Evolutionary conservation across 495 filamentous ascomycete genomes (phyloP).

Genomic region (Tuber aestivum): DNA sequence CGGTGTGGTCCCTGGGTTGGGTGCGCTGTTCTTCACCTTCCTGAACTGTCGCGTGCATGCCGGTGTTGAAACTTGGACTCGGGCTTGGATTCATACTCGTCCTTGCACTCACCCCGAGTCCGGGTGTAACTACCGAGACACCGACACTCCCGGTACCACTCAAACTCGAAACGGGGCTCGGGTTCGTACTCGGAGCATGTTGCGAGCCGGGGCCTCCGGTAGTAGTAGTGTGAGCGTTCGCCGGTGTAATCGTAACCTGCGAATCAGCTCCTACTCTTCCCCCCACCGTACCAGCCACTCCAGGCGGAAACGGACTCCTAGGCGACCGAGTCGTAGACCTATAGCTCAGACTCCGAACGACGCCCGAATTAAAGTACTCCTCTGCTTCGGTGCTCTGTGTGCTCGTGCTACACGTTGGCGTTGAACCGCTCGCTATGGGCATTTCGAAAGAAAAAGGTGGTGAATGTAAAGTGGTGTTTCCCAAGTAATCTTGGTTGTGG

Average conservation of each 20-base stretch:
- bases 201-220: background rate
- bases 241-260: conserved; percentile 26
- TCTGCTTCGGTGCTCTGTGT: conserved; percentile 21
- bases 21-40: background rate
- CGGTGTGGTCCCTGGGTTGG: conserved; percentile 12
- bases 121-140: background rate
- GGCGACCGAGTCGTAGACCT: conserved; percentile 14
- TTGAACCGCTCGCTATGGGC: conserved; percentile 29
- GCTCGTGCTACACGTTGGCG: conserved; percentile 27
- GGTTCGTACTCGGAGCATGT: background rate
- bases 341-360: conserved; percentile 20
- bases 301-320: conserved; percentile 22
- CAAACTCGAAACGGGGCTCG: background rate
- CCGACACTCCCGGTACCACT: background rate
- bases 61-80: background rate
- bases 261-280: background rate
- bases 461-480: background rate
- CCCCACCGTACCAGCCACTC: background rate
- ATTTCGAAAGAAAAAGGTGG: background rate
- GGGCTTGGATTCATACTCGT: background rate
- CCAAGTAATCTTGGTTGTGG: background rate
- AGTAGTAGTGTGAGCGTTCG: conserved; percentile 7
- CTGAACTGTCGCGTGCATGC: background rate
- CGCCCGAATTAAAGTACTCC: conserved; percentile 13
- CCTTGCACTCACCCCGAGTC: background rate